Evolutionary conservation across 768 basidiomycete species (phyloP).

Genomic region (Tulasnella sp.): DNA sequence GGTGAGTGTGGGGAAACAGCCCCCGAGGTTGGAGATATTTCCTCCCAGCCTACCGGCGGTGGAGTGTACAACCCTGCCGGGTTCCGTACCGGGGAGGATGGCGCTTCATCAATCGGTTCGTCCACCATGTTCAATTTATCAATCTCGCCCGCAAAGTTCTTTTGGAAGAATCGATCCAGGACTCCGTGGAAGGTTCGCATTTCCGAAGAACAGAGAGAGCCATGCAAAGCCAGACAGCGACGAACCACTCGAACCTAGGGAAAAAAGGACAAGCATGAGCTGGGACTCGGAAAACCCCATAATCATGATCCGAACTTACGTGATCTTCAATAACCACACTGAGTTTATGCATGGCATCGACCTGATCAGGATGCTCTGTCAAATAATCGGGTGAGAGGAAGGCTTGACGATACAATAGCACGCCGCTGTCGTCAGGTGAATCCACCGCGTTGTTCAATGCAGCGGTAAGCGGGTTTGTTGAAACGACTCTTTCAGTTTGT

Average conservation of each 20-base stretch:
- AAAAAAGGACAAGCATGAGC: neutral
- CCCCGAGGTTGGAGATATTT: neutral
- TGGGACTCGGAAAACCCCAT: neutral
- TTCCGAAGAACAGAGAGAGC: slow-evolving; percentile 70
- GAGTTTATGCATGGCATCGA: slow-evolving; percentile 63
- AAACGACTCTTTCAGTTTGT: slow-evolving; percentile 49
- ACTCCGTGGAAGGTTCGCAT: slow-evolving; percentile 92
- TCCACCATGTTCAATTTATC: slow-evolving; percentile 54
- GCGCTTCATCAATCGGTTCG: slow-evolving; percentile 8
- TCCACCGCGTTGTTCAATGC: slow-evolving; percentile 82
- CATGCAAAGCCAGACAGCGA: slow-evolving; percentile 75
- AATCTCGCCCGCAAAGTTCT: slow-evolving; percentile 79
- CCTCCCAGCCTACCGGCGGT: neutral
- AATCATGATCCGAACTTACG: slow-evolving; percentile 38
- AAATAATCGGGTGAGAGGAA: slow-evolving; percentile 71
- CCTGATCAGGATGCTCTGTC: slow-evolving; percentile 58
- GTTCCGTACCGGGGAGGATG: neutral
- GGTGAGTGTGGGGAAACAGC: neutral
- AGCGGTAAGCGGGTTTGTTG: slow-evolving; percentile 79
- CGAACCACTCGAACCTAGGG: slow-evolving; percentile 69
- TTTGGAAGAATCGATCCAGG: slow-evolving; percentile 74
- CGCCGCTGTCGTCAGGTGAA: slow-evolving; percentile 65
- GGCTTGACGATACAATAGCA: slow-evolving; percentile 64
- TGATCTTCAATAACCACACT: slow-evolving; percentile 72
- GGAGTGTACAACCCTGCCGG: neutral